Percentiles rank a stretch among this genome's conserved stretches.
These are phyloP conservation scores for Polyporus tsugae DNA, from an alignment of 1,284 basidiomycete genomes.

Conservation along the genomic window DNA sequence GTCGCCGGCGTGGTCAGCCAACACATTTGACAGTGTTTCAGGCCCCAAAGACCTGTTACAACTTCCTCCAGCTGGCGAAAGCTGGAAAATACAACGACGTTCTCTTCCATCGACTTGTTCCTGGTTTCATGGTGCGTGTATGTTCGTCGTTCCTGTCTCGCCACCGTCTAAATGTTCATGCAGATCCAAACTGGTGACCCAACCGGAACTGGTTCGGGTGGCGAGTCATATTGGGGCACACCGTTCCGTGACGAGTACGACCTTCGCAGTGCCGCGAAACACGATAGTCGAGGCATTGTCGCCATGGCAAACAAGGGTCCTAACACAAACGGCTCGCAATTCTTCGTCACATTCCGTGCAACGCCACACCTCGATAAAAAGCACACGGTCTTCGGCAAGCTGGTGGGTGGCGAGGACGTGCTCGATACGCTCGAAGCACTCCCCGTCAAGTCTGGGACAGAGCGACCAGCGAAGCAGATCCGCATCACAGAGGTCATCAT, in stretches of 20 bases:
- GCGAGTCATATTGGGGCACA: slow-evolving; percentile 94
- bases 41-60: slow-evolving; percentile 98
- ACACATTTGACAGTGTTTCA: slow-evolving; percentile 40
- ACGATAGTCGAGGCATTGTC: slow-evolving; percentile 81
- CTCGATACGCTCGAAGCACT: slow-evolving; percentile 86
- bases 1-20: background rate
- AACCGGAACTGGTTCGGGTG: slow-evolving; percentile 94
- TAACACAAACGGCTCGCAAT: slow-evolving; percentile 90
- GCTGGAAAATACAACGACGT: slow-evolving; percentile 91
- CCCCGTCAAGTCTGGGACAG: slow-evolving; percentile 84
- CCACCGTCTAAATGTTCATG: background rate
- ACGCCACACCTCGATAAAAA: slow-evolving; percentile 85
- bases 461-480: slow-evolving; percentile 86
- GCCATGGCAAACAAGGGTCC: slow-evolving; percentile 95
- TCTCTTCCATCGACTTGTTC: slow-evolving; percentile 93
- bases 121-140: slow-evolving; percentile 90
- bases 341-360: slow-evolving; percentile 87
- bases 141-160: background rate
- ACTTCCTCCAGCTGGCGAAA: slow-evolving; percentile 92
- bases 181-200: slow-evolving; percentile 97
- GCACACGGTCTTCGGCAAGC: slow-evolving; percentile 96
- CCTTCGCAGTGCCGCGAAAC: slow-evolving; percentile 85
- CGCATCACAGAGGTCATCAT: slow-evolving; percentile 81
- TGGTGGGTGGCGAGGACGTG: slow-evolving; percentile 94
- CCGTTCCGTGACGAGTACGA: slow-evolving; percentile 95